phyloP scores from a whole-genome alignment of 2,329 filamentous ascomycete species.

The Colletotrichum scovillei region DNA sequence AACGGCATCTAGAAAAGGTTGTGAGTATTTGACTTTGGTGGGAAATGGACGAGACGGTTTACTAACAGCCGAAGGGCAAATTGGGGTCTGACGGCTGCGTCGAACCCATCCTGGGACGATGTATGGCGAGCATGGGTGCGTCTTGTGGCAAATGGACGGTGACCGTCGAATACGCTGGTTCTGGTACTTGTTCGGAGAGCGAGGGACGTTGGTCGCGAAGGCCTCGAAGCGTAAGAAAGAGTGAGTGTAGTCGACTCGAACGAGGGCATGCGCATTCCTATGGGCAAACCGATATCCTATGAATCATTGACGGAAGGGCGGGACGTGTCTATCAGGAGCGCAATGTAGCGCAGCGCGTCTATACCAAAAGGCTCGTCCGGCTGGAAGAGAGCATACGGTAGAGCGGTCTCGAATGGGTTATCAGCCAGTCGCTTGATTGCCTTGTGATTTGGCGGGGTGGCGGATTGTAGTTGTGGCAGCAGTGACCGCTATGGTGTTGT shows the following conservation, averaged over 20 bases:
- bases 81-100: constrained; percentile 66
- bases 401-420: constrained; percentile 1
- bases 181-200: constrained; percentile 12
- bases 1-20: constrained; percentile 53
- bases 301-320: constrained; percentile 23
- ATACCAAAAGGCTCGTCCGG: constrained; percentile 4
- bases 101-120: constrained; percentile 70
- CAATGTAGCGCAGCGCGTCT: constrained; percentile 4
- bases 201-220: constrained; percentile 10
- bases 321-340: constrained; percentile 20
- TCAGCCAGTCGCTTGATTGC: constrained; percentile 19
- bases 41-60: constrained; percentile 26
- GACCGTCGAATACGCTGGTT: constrained; percentile 23
- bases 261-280: constrained; percentile 32
- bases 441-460: constrained; percentile 35
- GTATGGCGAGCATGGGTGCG: constrained; percentile 68
- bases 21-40: constrained; percentile 14
- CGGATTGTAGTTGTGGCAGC: constrained; percentile 25
- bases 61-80: constrained; percentile 77
- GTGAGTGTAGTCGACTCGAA: constrained; percentile 26
- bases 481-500: constrained; percentile 6
- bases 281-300: constrained; percentile 31
- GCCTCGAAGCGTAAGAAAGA: constrained; percentile 6
- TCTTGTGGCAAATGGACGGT: constrained; percentile 39
- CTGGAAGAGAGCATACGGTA: constrained; percentile 16